Conservation (phyloP, 1,139 yeast species). For the Zygosaccharomyces sapae region DNA sequence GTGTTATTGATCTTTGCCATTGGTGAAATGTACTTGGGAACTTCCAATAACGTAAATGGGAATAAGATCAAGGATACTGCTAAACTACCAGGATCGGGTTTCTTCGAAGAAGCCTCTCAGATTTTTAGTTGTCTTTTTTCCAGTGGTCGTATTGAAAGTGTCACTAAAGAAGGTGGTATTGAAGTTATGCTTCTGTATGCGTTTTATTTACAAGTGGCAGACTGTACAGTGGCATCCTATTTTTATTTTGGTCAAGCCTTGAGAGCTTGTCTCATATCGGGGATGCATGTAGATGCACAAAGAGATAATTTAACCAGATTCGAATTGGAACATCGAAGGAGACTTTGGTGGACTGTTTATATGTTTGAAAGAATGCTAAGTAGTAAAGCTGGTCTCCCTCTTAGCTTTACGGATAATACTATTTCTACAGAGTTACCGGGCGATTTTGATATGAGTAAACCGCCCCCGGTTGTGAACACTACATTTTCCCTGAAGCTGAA, state of each 20-base stretch:
- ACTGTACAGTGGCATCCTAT: conserved; percentile 77
- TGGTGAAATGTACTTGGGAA: conserved; percentile 82
- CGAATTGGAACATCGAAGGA: conserved; percentile 73
- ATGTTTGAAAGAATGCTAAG: conserved; percentile 84
- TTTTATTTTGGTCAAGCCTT: conserved; percentile 77
- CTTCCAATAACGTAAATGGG: conserved; percentile 50
- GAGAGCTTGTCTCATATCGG: conserved; percentile 67
- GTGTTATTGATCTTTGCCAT: conserved; percentile 69
- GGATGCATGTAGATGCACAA: conserved; percentile 82
- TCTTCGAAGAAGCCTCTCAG: conserved; percentile 71
- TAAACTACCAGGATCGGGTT: conserved; percentile 70
- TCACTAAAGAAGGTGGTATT: conserved; percentile 76
- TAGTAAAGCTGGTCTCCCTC: conserved; percentile 79
- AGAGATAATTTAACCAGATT: conserved; percentile 57
- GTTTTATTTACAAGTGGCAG: conserved; percentile 78
- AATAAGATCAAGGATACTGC: conserved; percentile 36
- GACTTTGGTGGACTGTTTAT: conserved; percentile 90
- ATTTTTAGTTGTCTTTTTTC: conserved; percentile 71
- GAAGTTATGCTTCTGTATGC: conserved; percentile 75
- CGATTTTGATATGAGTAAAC: conserved; percentile 60
- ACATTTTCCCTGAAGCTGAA: conserved; percentile 77
- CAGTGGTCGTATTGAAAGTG: conserved; percentile 72
- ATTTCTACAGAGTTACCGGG: conserved; percentile 72
- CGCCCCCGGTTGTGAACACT: conserved; percentile 58
- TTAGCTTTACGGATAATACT: conserved; percentile 73